Evolutionary conservation across 2,329 filamentous ascomycete genomes (phyloP).

Genomic region (Ophiocordyceps robertsii): DNA sequence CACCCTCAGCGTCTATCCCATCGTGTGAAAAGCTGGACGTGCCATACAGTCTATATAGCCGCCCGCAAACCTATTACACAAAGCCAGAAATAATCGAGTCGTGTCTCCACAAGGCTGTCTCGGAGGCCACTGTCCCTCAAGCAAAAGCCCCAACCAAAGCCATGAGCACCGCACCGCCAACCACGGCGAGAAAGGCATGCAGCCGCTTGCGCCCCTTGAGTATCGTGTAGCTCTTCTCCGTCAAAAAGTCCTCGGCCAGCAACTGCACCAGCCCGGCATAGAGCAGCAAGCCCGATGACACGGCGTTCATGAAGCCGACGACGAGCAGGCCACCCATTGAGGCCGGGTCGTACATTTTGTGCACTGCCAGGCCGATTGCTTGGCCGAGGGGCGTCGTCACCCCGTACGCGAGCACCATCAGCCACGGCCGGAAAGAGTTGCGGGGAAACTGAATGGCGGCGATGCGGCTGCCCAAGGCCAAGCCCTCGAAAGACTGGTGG

Average conservation of each 20-base stretch:
- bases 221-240: conserved; percentile 58
- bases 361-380: conserved; percentile 65
- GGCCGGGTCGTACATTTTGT: conserved; percentile 68
- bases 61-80: too few relatives aligned
- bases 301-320: conserved; percentile 79
- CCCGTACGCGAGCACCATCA: conserved; percentile 68
- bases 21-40: too few relatives aligned
- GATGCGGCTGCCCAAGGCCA: conserved; percentile 75
- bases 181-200: conserved; percentile 49
- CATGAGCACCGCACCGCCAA: conserved; percentile 54
- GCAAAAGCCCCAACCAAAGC: conserved; percentile 61
- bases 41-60: too few relatives aligned
- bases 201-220: conserved; percentile 48
- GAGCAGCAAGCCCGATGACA: conserved; percentile 65
- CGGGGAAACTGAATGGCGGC: conserved; percentile 68
- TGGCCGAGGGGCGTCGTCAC: conserved; percentile 71
- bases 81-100: too few relatives aligned
- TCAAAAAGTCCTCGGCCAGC: conserved; percentile 71
- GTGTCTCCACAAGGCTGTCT: too few relatives aligned
- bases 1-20: too few relatives aligned
- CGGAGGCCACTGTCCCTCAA: conserved; percentile 14
- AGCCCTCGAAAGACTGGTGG: conserved; percentile 80
- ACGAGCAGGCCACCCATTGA: conserved; percentile 57
- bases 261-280: conserved; percentile 78
- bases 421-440: conserved; percentile 63